A percentile compares a stretch with the other conserved stretches of the same genome.
Conservation (phyloP, 2,329 filamentous ascomycete genomes). For the Ploettnerulaceae sp. region DNA sequence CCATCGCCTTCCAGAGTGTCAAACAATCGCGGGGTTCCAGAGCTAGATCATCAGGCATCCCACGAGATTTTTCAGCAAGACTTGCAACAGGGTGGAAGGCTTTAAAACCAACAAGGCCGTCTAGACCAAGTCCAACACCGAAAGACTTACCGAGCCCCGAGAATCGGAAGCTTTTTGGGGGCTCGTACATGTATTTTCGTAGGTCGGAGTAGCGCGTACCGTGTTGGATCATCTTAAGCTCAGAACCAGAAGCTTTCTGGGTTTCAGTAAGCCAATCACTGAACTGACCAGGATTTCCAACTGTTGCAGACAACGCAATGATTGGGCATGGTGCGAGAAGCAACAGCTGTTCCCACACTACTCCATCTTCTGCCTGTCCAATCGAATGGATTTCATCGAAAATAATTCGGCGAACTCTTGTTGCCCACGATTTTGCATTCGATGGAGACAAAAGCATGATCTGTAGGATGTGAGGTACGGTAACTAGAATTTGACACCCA, state of each 20-base stretch:
- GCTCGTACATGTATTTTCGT: constrained; percentile 65
- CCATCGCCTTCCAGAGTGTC: constrained; percentile 60
- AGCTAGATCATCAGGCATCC: constrained; percentile 60
- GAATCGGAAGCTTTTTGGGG: constrained; percentile 41
- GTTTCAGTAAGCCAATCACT: constrained; percentile 61
- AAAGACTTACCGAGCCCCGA: constrained; percentile 34
- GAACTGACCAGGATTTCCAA: constrained; percentile 71
- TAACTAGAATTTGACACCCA: constrained; percentile 71
- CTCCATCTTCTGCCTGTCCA: constrained; percentile 68
- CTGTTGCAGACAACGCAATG: constrained; percentile 73
- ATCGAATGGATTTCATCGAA: constrained; percentile 83
- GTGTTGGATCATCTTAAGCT: constrained; percentile 65
- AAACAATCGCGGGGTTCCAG: constrained; percentile 70
- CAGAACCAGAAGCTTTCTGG: constrained; percentile 57
- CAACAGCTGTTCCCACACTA: constrained; percentile 75
- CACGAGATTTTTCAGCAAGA: constrained; percentile 55
- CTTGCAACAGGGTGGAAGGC: constrained; percentile 60
- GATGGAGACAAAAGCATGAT: constrained; percentile 67
- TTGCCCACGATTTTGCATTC: constrained; percentile 64
- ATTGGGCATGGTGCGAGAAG: constrained; percentile 71
- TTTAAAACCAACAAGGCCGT: constrained; percentile 33
- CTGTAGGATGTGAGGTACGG: constrained; percentile 72
- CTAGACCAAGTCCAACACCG: constrained; percentile 40
- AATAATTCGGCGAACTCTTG: constrained; percentile 67
- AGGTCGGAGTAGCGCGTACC: constrained; percentile 69